phyloP scores from a whole-genome alignment of 1,139 yeast genomes.

The Eremothecium gossypii region DNA sequence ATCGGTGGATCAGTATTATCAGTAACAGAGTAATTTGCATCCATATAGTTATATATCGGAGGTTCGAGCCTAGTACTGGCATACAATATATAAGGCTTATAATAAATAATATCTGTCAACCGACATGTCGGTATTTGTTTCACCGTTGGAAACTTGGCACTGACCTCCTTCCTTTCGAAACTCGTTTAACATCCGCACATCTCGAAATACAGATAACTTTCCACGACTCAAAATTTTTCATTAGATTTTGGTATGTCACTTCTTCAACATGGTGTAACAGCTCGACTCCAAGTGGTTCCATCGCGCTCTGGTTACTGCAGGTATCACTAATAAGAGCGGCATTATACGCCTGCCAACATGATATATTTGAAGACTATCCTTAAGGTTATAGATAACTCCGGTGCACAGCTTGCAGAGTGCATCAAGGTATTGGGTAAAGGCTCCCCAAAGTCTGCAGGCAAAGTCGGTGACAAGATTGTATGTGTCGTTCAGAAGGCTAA shows the following conservation, averaged over 20 bases:
- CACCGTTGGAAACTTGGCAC: too few species aligned
- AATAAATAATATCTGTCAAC: too few species aligned
- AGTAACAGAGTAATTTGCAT: too few species aligned
- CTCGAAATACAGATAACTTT: too few species aligned
- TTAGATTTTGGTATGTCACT: neutral
- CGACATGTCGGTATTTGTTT: too few species aligned
- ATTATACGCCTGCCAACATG: slow-evolving; percentile 37
- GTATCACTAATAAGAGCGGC: neutral
- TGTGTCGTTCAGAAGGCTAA: slow-evolving; percentile 91
- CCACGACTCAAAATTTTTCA: neutral
- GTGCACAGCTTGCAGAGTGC: slow-evolving; percentile 92
- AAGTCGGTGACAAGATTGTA: slow-evolving; percentile 84
- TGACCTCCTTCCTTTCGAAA: too few species aligned
- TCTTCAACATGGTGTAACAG: neutral
- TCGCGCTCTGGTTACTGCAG: too few species aligned
- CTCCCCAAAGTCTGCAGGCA: slow-evolving; percentile 76
- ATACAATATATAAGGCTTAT: too few species aligned
- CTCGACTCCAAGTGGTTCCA: neutral
- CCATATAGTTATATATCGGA: too few species aligned
- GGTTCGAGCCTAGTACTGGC: too few species aligned
- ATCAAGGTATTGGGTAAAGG: slow-evolving; percentile 83
- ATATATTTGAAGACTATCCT: slow-evolving; percentile 79
- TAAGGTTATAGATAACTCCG: slow-evolving; percentile 89
- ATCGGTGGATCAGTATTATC: too few species aligned
- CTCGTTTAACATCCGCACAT: too few species aligned